Conservation (phyloP, 352 stramenopile species). For the Phytophthora tubulina region DNA sequence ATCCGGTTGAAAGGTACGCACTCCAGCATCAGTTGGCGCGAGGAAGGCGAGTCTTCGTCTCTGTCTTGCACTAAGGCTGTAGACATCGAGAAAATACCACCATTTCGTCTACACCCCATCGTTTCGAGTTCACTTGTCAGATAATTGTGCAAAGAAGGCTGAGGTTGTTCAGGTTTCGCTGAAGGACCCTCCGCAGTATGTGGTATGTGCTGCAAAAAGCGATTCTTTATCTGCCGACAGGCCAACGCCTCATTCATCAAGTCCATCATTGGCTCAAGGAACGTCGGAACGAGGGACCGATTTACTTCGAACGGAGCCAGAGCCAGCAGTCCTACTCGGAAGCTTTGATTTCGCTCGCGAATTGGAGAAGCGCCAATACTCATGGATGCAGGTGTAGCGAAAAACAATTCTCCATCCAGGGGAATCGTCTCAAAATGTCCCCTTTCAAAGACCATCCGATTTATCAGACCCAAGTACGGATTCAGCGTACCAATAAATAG, state of each 20-base stretch:
- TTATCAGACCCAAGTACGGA: slow-evolving; percentile 64
- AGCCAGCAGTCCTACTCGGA: slow-evolving; percentile 47
- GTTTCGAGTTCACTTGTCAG: slow-evolving; percentile 26
- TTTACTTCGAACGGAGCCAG: slow-evolving; percentile 62
- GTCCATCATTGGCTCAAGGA: slow-evolving; percentile 47
- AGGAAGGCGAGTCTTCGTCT: slow-evolving; percentile 7
- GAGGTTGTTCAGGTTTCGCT: slow-evolving; percentile 5
- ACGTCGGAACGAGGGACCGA: slow-evolving; percentile 47
- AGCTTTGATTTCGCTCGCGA: slow-evolving; percentile 41
- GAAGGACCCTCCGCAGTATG: background rate
- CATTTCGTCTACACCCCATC: slow-evolving; percentile 18
- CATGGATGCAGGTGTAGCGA: slow-evolving; percentile 34
- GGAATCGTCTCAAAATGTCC: slow-evolving; percentile 50
- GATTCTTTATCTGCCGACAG: slow-evolving; percentile 75
- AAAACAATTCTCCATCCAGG: slow-evolving; percentile 68
- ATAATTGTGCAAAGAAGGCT: slow-evolving; percentile 19
- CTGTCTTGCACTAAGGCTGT: background rate
- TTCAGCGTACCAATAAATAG: slow-evolving; percentile 55
- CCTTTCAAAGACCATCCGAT: slow-evolving; percentile 61
- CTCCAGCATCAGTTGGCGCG: slow-evolving; percentile 27
- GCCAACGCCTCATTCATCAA: slow-evolving; percentile 60
- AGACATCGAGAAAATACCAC: slow-evolving; percentile 8
- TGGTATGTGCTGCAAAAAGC: slow-evolving; percentile 56
- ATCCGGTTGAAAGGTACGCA: slow-evolving; percentile 51
- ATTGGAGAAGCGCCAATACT: slow-evolving; percentile 27